phyloP scores from a whole-genome alignment of 2,329 filamentous ascomycete genomes.

The Acarospora socialis region DNA sequence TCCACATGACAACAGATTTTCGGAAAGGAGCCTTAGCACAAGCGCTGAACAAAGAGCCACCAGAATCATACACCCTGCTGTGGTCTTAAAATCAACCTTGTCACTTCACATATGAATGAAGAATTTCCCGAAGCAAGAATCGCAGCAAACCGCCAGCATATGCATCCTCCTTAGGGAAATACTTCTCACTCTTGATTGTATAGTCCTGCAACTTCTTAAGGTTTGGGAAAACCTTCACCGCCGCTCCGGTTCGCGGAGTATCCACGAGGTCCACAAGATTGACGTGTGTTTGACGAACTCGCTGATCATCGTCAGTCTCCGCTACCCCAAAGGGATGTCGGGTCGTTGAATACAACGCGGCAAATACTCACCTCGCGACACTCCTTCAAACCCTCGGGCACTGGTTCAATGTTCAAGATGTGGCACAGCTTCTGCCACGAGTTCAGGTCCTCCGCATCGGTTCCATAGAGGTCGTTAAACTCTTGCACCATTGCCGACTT shows the following conservation, averaged over 20 bases:
- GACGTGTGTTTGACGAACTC: constrained; percentile 13
- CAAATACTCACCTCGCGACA: constrained; percentile 9
- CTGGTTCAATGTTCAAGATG: constrained; percentile 10
- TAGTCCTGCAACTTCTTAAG: constrained; percentile 8
- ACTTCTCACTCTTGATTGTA: constrained; percentile 10
- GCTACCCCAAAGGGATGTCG: no score
- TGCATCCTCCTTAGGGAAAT: constrained; percentile 15
- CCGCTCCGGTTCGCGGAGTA: constrained; percentile 10
- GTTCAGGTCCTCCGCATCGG: constrained; percentile 10
- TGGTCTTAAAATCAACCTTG: no score
- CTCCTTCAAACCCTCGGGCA: constrained; percentile 9
- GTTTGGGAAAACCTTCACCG: constrained; percentile 12
- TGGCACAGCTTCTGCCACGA: constrained; percentile 14
- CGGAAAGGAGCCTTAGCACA: no score
- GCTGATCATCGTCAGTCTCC: constrained; percentile 8
- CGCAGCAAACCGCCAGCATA: constrained; percentile 16
- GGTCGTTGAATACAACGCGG: background rate
- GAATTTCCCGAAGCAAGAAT: constrained; percentile 16
- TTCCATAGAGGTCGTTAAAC: constrained; percentile 14
- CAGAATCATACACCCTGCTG: no score
- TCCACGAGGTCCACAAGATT: constrained; percentile 16
- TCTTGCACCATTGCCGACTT: constrained; percentile 13
- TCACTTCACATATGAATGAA: no score
- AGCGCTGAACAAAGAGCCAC: no score
- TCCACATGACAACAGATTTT: no score